Evolutionary conservation across 345 rosid species (phyloP), one percentile per base, ranked within the genome.

Genomic region (Gossypium ekmanianum): DNA sequence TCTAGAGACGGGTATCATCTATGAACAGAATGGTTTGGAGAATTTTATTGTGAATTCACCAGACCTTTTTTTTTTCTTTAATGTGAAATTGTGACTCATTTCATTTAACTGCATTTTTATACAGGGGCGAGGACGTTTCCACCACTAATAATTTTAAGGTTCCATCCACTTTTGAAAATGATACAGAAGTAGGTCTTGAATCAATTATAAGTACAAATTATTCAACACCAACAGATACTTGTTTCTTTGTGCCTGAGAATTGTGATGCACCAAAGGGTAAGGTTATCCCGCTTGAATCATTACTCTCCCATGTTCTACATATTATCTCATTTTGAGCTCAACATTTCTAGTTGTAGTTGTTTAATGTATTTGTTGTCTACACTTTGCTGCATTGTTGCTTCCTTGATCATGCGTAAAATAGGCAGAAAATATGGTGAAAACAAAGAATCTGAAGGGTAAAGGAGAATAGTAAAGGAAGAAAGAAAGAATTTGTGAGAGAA

Each of bases 231-330:
- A 34, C 4, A 51, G 78, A 67, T 73, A 67, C 83, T 39, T 75
- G 63, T 72, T 72, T 81, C 73, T 90, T 88, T 94, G 85, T 80
- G 76, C 84, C 82, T 73, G 94, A 89, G 78, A 82, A 87, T 73
- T 66, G 58, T 57, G 90, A 90, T 61, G 88, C 98, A 24, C 98
- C 96, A 10, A 84, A 86, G 80, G 85, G 98, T 95, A 76, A 82
- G 91, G 82, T 22, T 72, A 71, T 70, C 75, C 75, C 78, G 56
- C 69, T 79, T 7, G 22, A 62, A 73, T 78, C 72, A 51, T 56
- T 54, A 57, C 63, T 44, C 65, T 22, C 47, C 75, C n/a, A 61
- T 65, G 55, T 61, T 69, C 47, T 34, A 29, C 76, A 47, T 20
- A 41, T 54, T 27, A 6, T 70, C 51, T 17, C 51, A 43, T 64